Evolutionary conservation across 495 filamentous ascomycete genomes (phyloP).

Genomic region (Extremus antarcticus): DNA sequence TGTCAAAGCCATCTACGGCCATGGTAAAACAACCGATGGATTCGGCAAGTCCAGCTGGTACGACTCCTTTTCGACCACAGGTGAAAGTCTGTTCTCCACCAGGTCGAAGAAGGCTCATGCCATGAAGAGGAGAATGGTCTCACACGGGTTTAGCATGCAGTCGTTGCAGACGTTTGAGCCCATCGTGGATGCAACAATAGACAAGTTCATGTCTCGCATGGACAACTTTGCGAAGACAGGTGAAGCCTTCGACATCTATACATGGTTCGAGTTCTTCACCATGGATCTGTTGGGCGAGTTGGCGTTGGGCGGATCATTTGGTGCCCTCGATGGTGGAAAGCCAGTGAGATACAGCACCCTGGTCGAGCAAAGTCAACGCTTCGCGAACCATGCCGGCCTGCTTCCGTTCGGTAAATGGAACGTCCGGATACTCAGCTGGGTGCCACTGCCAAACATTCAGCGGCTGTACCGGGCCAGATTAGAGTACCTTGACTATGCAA

Average conservation of each 20-base stretch:
- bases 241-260: slow-evolving; percentile 16
- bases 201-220: slow-evolving; percentile 10
- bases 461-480: slow-evolving; percentile 10
- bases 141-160: slow-evolving; percentile 11
- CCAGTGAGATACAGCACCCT: slow-evolving; percentile 14
- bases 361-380: slow-evolving; percentile 16
- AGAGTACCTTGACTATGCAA: slow-evolving; percentile 20
- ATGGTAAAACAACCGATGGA: slow-evolving; percentile 7
- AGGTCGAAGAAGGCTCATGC: slow-evolving; percentile 18
- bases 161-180: slow-evolving; percentile 16
- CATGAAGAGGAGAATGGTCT: slow-evolving; percentile 15
- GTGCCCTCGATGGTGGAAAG: slow-evolving; percentile 13
- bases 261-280: slow-evolving; percentile 21
- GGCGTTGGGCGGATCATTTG: slow-evolving; percentile 17
- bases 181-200: slow-evolving; percentile 11
- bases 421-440: slow-evolving; percentile 16
- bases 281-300: slow-evolving; percentile 22
- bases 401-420: slow-evolving; percentile 19
- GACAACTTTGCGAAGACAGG: slow-evolving; percentile 4
- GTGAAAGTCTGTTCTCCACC: slow-evolving; percentile 13
- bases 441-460: slow-evolving; percentile 15
- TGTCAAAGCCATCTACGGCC: slow-evolving; percentile 19
- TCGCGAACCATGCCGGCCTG: slow-evolving; percentile 12
- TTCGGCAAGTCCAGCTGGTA: slow-evolving; percentile 21
- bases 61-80: slow-evolving; percentile 18